Base-by-base conservation (phyloP, 768 basidiomycete genomes). In the Boletus rubroflammeus region DNA sequence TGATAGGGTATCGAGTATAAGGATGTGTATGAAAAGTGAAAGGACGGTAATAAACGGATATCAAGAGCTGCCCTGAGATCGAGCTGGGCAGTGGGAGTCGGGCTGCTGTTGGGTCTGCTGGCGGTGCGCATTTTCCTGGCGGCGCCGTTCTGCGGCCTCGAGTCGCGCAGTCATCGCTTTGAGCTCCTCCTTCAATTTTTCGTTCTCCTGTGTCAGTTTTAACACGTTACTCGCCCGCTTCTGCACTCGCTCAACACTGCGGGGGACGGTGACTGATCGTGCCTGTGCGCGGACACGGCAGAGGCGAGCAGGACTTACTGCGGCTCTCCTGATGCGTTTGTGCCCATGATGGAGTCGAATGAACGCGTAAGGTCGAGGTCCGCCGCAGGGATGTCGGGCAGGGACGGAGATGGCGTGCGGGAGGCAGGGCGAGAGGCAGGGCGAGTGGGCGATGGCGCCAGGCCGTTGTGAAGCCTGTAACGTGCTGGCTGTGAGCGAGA, bases 161-260 rank as follows among this genome's bases (percentile, higher is more conserved):
- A 91, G 74, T 60, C 87, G 73, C 57, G 86, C 86, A 19, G 80
- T 77, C 84, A 91, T 86, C 47, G 82, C 86, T 64, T 77, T 82
- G 64, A 92, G 78, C 71, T 90, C 83, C 47, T 79, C 84, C 70
- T 86, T 84, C 56, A 92, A 74, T 69, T 84, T 86, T 68, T 88
- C 85, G 68, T 90, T 86, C 76, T 92, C 89, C 73, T 86, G 78
- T 21, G 85, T 78, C 34, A 92, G 76, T 64, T 86, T 88, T 65
- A 88, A 68, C 54, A 91, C 86, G 69, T 86, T 90, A 62, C 85
- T 87, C 39, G 82, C 84, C 57, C 89, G 83, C 72, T 90, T 90
- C 66, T 87, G 75, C 59, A 80, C 67, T 53, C 68, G 70, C 58
- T 75, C 70, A 31, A 25, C 58, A 43, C 70, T 71, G 59, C 44